Evolutionary conservation across 108 stramenopile species (phyloP).

Genomic region (Parietichytrium sp.): DNA sequence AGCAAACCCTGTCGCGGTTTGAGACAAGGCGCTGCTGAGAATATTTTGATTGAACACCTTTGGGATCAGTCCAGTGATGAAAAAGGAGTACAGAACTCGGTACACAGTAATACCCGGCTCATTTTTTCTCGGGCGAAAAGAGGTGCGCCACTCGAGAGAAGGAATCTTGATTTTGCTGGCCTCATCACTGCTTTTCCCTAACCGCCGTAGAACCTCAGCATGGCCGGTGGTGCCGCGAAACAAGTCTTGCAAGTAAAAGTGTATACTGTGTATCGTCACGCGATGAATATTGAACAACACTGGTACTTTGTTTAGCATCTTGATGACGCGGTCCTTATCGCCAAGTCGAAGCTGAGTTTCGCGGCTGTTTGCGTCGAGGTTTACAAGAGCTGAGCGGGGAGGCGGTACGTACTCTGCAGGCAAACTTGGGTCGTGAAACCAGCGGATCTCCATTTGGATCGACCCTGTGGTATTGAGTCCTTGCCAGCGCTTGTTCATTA

Average conservation of each 20-base stretch:
- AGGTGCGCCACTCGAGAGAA: constrained; percentile 9
- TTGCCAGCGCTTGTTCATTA: constrained; percentile 16
- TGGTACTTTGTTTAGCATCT: constrained; percentile 34
- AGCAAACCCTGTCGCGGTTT: constrained; percentile 16
- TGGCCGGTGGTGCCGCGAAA: constrained; percentile 20
- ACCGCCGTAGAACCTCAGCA: neutral
- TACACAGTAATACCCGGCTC: constrained; percentile 13
- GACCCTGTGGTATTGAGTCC: neutral
- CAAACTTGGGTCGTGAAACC: constrained; percentile 18
- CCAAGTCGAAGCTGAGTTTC: constrained; percentile 30
- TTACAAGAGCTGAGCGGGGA: neutral
- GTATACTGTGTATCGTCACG: constrained; percentile 15
- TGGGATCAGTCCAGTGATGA: constrained; percentile 15
- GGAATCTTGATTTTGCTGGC: constrained; percentile 31
- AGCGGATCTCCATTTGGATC: constrained; percentile 7
- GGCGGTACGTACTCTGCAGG: neutral
- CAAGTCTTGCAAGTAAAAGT: constrained; percentile 22
- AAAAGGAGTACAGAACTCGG: constrained; percentile 20
- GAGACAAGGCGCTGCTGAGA: neutral
- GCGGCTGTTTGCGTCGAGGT: constrained; percentile 1
- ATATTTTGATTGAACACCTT: constrained; percentile 37
- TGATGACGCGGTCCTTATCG: constrained; percentile 4
- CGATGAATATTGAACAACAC: constrained; percentile 26
- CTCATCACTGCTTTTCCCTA: neutral
- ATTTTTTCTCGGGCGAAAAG: constrained; percentile 15